Base-by-base conservation (phyloP, 805 yeast species). In the Saturnispora besseyi region DNA sequence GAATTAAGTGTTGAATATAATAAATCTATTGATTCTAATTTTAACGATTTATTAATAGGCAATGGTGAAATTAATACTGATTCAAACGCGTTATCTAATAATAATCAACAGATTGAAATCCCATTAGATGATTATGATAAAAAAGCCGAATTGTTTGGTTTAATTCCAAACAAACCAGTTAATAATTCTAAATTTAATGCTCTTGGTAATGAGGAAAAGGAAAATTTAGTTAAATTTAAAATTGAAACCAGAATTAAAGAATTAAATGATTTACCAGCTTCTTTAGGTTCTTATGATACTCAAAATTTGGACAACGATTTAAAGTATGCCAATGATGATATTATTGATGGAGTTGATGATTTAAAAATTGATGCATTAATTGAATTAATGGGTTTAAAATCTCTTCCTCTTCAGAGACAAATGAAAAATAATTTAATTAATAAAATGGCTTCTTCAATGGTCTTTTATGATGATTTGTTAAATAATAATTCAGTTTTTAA, bases 321-420 rank as follows among this genome's bases (percentile, higher is more conserved):
- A 45, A 47, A 50, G 1, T 56, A 57, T 4, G 65, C 77, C 1
- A 68, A 75, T 40, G 78, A 74, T 55, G 74, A 74, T 48, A 55
- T 74, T 18, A 65, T 75, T 5, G 65, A 69, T 1, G 69, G 71
- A 28, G 66, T 73, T 31, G 89, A 84, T 58, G 74, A 72, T 13
- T 64, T 82, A 49, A 85, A 85, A 62, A 62, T 83, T n/a, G 76
- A 73, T 49, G 79, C 88, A 5, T 65, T 86, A 32, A 71, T 85
- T 38, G 95, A 86, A 65, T 68, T 86, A 57, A 86, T 84, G 62
- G 70, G 85, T 1, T 68, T 86, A 51, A 78, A 81, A 56, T 62
- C 84, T 4, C 69, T 86, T 49, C 72, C 84, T 1, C 78, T 81
- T 56, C 95, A 86, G 62, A 86, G 85, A 60, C 79, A 78, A 51